Evolutionary conservation across 768 basidiomycete genomes (phyloP).

Genomic region (Mycena pura): DNA sequence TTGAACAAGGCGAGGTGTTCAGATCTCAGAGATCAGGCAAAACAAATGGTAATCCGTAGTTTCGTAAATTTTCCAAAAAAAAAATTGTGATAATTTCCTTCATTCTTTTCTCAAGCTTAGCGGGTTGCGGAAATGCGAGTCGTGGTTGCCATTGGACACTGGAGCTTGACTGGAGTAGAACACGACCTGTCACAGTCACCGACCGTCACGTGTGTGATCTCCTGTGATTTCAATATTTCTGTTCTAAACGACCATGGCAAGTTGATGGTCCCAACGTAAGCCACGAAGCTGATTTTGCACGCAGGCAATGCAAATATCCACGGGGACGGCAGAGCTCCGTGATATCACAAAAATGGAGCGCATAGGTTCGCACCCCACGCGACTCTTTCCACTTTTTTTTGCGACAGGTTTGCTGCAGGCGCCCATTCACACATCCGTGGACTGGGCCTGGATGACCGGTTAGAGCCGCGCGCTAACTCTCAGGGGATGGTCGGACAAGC

Average conservation of each 20-base stretch:
- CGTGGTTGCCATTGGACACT: too few relatives aligned
- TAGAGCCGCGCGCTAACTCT: conserved; percentile 87
- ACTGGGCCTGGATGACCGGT: conserved; percentile 88
- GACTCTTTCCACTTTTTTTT: neutral
- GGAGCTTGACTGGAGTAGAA: too few relatives aligned
- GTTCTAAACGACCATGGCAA: conserved; percentile 12
- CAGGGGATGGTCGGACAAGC: conserved; percentile 99
- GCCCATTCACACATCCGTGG: conserved; percentile 96
- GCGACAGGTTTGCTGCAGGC: conserved; percentile 49
- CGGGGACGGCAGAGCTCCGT: conserved; percentile 79
- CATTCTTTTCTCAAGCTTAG: too few relatives aligned
- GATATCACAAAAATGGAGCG: conserved; percentile 95
- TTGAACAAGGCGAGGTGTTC: too few relatives aligned
- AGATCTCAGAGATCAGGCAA: too few relatives aligned
- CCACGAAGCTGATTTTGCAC: neutral
- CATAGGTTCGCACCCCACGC: conserved; percentile 59
- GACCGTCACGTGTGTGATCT: too few relatives aligned
- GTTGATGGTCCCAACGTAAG: neutral
- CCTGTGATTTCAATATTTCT: too few relatives aligned
- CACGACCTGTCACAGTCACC: too few relatives aligned
- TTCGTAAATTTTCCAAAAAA: too few relatives aligned
- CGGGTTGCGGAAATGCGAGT: too few relatives aligned
- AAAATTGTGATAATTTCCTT: too few relatives aligned
- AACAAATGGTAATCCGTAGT: too few relatives aligned
- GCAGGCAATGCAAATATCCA: conserved; percentile 75